Conservation (phyloP, 306 rosid genomes). For the Fragaria iinumae region DNA sequence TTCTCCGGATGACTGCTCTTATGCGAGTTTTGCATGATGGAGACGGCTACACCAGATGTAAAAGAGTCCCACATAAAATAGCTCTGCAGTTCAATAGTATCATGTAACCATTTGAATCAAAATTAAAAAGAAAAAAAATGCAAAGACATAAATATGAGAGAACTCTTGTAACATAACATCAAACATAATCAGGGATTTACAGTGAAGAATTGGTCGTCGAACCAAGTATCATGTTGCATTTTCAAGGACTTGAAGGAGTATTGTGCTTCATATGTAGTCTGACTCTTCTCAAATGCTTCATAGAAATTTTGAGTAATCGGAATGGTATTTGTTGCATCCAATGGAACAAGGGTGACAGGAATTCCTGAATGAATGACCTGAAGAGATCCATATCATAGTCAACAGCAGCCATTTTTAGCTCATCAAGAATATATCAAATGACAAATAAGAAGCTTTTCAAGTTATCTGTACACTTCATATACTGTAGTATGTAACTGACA, state of each 20-base stretch:
- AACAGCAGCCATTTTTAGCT: constrained; percentile 5
- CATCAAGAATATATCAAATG: not conserved
- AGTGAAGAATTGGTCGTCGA: constrained; percentile 55
- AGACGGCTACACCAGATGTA: constrained; percentile 70
- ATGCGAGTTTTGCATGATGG: constrained; percentile 66
- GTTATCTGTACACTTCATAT: not conserved
- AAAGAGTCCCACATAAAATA: constrained; percentile 96
- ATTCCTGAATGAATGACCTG: constrained; percentile 94
- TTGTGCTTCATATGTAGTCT: constrained; percentile 68
- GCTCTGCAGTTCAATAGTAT: constrained; percentile 46
- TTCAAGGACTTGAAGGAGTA: constrained; percentile 80
- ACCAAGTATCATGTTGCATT: constrained; percentile 78
- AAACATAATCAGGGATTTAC: constrained; percentile 36
- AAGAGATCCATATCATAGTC: constrained; percentile 8
- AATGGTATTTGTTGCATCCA: constrained; percentile 91
- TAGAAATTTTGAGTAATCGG: constrained; percentile 66
- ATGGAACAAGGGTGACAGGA: constrained; percentile 86
- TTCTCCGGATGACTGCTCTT: constrained; percentile 47
- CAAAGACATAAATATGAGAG: not conserved
- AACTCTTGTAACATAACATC: not conserved
- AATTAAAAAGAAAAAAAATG: not conserved
- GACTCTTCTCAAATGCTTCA: constrained; percentile 57
- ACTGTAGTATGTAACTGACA: not conserved
- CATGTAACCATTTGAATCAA: constrained; percentile 20
- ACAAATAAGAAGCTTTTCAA: not conserved